Evolutionary conservation across 139 green algal genomes (phyloP), one percentile per base, ranked within the genome.

Genomic region (Chlorella ohadii): DNA sequence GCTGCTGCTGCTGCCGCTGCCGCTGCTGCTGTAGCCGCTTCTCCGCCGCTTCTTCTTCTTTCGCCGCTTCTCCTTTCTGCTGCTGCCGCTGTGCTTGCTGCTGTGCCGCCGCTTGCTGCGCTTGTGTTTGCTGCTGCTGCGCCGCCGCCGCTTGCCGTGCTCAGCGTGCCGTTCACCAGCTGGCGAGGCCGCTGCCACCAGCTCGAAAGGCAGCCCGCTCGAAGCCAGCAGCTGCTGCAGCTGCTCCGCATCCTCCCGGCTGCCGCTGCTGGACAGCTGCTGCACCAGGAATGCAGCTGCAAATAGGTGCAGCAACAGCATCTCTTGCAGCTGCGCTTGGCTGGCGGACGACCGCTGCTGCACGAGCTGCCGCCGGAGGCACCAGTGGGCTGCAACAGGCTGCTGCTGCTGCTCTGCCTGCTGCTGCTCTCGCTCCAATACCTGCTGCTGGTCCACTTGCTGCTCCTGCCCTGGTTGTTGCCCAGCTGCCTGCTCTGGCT

Each of bases 291-390:
- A 74, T 0, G 63, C 78, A 1, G 63, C 63, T 0, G 61, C 78
- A 44, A 83, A 74, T 5, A 83, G 61, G 28, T 83, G 78, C 63
- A 75, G 78, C 78, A 83, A n/a, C 63, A 83, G 78, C 63, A 83
- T 15, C 63, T 64, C 39, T 1, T 31, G 63, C n/a, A 83, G 39
- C 63, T 83, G 28, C 31, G n/a, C 63, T 11, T 19, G 5, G 2
- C 63, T 44, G 0, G 28, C 63, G 3, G 55, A n/a, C 7, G 17
- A 25, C 59, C 23, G 63, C 39, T 74, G 61, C 41, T 34, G 38
- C 38, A 7, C 17, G 6, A 75, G 39, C 78, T 39, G 63, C 38
- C 23, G 39, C n/a, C 78, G 78, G 63, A 75, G 63, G 23, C 19
- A 63, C 78, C 78, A 74, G n/a, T 74, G 63, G 41, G 63, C 63